Percentiles rank a stretch among this genome's conserved stretches.
Evolutionary conservation across 1,139 yeast genomes (phyloP).

Genomic region (Pichia sp.): DNA sequence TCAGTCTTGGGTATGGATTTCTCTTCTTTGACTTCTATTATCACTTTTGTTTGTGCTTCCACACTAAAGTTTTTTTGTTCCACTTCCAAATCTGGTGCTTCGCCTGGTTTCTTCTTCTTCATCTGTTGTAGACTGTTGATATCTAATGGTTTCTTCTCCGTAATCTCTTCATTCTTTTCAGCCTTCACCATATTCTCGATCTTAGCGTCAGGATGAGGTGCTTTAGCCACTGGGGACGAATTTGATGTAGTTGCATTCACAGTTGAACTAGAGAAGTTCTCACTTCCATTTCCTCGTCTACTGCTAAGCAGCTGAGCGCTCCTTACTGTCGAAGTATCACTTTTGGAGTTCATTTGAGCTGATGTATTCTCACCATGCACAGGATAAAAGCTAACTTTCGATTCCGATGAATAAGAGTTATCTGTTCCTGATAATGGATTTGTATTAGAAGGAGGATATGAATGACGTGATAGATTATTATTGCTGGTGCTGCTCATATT

Average conservation of each 20-base stretch:
- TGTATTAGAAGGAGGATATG: neutral
- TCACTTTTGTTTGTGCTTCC: too few relatives aligned
- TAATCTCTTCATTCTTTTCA: neutral
- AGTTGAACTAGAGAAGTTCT: neutral
- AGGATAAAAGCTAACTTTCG: neutral
- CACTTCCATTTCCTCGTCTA: conserved; percentile 8
- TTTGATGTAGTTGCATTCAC: neutral
- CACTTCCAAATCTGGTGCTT: too few relatives aligned
- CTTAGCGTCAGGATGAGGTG: neutral
- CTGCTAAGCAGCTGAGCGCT: conserved; percentile 12
- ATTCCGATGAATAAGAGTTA: neutral
- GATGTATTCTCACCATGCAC: neutral
- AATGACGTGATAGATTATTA: neutral
- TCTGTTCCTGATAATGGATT: neutral
- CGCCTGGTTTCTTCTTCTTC: conserved; percentile 7
- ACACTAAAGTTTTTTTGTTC: too few relatives aligned
- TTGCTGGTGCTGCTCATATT: neutral
- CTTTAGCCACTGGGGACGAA: neutral
- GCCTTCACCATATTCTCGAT: neutral
- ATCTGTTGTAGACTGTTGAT: conserved; percentile 16
- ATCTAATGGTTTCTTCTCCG: conserved; percentile 12
- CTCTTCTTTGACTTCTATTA: too few relatives aligned
- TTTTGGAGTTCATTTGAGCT: neutral
- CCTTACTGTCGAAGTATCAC: neutral
- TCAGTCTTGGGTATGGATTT: too few relatives aligned